Percentiles rank a stretch among this genome's conserved stretches.
These are phyloP conservation scores for Populus hybrid DNA, from an alignment of 441 rosid species.

Conservation along the genomic window DNA sequence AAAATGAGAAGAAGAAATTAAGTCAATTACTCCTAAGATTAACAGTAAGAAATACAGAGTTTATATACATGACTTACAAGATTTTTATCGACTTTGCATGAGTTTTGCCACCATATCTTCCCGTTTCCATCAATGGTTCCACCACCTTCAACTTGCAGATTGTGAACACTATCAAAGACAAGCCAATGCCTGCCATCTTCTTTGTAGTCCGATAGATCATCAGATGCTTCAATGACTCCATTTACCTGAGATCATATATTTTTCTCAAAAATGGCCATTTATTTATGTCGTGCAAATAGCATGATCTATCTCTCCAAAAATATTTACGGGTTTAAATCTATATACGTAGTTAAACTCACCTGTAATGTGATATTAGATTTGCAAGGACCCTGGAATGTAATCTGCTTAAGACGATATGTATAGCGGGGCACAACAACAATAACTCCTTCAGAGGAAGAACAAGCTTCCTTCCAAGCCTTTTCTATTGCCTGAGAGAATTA, in stretches of 20 bases:
- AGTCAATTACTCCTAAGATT: background rate
- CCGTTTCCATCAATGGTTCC: constrained; percentile 78
- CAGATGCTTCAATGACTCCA: constrained; percentile 68
- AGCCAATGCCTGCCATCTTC: constrained; percentile 62
- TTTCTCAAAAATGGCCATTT: background rate
- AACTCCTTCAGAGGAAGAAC: constrained; percentile 37
- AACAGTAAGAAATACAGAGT: background rate
- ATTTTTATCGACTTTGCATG: constrained; percentile 65
- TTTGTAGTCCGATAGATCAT: constrained; percentile 46
- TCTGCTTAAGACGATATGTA: constrained; percentile 45
- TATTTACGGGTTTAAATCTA: background rate
- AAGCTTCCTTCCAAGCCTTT: constrained; percentile 76
- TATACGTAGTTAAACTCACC: constrained; percentile 30
- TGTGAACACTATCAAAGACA: constrained; percentile 39
- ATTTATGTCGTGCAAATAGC: background rate
- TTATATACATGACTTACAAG: constrained; percentile 39
- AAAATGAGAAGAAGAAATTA: background rate
- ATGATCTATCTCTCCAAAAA: background rate
- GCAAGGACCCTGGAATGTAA: constrained; percentile 75
- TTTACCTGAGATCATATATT: constrained; percentile 36
- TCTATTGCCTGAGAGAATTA: constrained; percentile 47
- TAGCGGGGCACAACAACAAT: constrained; percentile 48
- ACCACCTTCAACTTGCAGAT: constrained; percentile 58
- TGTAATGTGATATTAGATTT: constrained; percentile 41
- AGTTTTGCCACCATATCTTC: constrained; percentile 83